A percentile compares a stretch with the other conserved stretches of the same genome.
These are phyloP conservation scores for Crithidia sp. DNA, from an alignment of 208 protist genomes.

Conservation along the genomic window DNA sequence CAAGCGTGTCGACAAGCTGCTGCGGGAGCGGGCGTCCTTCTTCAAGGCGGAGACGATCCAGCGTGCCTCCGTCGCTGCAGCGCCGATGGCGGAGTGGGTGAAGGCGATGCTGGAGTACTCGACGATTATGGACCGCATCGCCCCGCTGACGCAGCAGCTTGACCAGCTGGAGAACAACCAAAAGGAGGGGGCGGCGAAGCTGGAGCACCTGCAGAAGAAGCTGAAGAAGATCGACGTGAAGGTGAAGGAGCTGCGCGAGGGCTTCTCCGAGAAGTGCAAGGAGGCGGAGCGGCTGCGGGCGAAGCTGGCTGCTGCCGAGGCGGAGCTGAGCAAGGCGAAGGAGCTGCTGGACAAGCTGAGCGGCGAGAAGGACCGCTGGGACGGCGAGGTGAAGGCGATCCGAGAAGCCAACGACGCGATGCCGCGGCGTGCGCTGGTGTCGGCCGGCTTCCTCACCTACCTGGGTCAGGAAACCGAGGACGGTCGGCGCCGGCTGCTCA, in stretches of 20 bases:
- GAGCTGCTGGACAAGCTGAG: conserved; percentile 95
- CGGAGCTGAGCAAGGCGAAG: conserved; percentile 90
- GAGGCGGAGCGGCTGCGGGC: conserved; percentile 93
- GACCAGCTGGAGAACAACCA: conserved; percentile 83
- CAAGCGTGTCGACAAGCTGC: conserved; percentile 85
- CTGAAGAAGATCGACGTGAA: conserved; percentile 90
- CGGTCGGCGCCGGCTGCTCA: conserved; percentile 63
- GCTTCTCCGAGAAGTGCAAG: conserved; percentile 91
- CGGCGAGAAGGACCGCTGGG: conserved; percentile 96
- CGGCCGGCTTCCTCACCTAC: conserved; percentile 94
- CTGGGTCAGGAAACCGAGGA: conserved; percentile 88
- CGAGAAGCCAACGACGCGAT: conserved; percentile 66
- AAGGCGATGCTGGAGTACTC: conserved; percentile 96
- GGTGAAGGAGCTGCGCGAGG: conserved; percentile 80
- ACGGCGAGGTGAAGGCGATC: conserved; percentile 75
- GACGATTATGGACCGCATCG: conserved; percentile 92
- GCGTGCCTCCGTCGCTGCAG: conserved; percentile 92
- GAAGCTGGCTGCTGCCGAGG: conserved; percentile 89
- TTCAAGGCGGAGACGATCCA: conserved; percentile 95
- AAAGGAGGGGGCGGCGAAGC: conserved; percentile 75
- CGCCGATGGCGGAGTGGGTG: conserved; percentile 97
- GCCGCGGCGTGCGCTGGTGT: conserved; percentile 87
- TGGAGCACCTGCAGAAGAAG: conserved; percentile 78
- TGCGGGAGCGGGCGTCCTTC: conserved; percentile 84
- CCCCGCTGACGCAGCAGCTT: conserved; percentile 87